Evolutionary conservation across 345 rosid genomes (phyloP).

Genomic region (Lagerstroemia speciosa): DNA sequence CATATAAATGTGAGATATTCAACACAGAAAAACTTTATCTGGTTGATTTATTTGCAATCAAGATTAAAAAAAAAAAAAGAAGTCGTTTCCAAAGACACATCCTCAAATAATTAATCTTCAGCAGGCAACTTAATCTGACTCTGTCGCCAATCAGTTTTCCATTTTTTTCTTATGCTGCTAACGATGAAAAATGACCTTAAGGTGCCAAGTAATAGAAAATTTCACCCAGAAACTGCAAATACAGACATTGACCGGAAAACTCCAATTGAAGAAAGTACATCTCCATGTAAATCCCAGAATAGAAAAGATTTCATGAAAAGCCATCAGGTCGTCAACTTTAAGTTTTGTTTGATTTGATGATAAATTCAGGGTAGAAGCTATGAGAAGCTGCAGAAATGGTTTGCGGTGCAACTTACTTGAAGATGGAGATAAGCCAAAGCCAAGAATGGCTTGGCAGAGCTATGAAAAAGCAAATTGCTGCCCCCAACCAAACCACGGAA

Average conservation of each 20-base stretch:
- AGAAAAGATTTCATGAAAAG: not conserved
- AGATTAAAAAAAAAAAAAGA: not conserved
- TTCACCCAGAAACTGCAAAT: not conserved
- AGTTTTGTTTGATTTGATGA: not conserved
- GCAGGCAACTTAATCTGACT: not conserved
- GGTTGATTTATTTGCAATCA: too few relatives aligned
- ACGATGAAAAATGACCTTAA: not conserved
- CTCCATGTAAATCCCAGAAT: not conserved
- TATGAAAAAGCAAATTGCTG: conserved; percentile 61
- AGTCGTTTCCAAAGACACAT: not conserved
- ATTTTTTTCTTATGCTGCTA: not conserved
- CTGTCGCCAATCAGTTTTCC: not conserved
- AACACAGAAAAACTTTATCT: too few relatives aligned
- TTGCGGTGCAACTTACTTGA: conserved; percentile 49
- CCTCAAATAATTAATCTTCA: not conserved
- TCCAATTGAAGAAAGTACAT: not conserved
- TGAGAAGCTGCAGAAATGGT: not conserved
- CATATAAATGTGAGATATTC: not conserved
- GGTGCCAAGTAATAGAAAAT: not conserved
- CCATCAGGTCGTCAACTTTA: not conserved
- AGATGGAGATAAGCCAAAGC: conserved; percentile 74
- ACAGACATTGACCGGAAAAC: not conserved
- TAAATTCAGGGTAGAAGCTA: not conserved
- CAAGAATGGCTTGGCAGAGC: conserved; percentile 70
- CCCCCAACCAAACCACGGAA: conserved; percentile 41